phyloP scores from a whole-genome alignment of 257 asterid genomes.

The Apocynum venetum region DNA sequence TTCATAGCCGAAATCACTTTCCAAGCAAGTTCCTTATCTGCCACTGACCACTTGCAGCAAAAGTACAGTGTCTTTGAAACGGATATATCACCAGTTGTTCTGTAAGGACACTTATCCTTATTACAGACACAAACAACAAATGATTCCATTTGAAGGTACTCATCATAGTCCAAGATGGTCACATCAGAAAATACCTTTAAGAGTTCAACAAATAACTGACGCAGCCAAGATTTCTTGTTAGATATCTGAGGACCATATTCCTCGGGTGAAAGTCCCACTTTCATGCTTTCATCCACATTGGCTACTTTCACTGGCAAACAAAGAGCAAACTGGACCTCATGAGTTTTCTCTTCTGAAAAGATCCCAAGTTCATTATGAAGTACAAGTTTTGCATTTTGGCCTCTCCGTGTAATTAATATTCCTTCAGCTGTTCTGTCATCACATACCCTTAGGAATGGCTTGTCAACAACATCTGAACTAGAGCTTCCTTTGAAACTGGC shows the following conservation, averaged over 20 bases:
- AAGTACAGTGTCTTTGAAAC: constrained; percentile 22
- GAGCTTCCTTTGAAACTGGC: constrained; percentile 20
- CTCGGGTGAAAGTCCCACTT: constrained; percentile 6
- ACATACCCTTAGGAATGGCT: constrained; percentile 38
- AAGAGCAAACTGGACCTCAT: constrained; percentile 42
- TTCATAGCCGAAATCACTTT: constrained; percentile 40
- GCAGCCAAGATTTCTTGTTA: constrained; percentile 25
- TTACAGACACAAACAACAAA: constrained; percentile 39
- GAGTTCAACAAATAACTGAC: constrained; percentile 30
- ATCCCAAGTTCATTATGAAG: constrained; percentile 42
- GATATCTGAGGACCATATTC: constrained; percentile 17
- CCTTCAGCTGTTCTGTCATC: constrained; percentile 77
- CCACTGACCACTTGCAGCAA: constrained; percentile 54
- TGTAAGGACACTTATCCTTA: constrained; percentile 44
- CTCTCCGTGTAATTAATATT: constrained; percentile 32
- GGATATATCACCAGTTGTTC: constrained; percentile 18
- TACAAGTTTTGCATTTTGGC: constrained; percentile 36
- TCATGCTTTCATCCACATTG: constrained; percentile 14
- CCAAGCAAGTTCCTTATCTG: constrained; percentile 62
- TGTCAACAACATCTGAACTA: constrained; percentile 15
- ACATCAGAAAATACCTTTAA: constrained; percentile 30
- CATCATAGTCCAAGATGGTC: constrained; percentile 27
- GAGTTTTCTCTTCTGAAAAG: constrained; percentile 32
- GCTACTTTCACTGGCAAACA: constrained; percentile 38
- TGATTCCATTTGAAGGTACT: constrained; percentile 45